Evolutionary conservation across 345 rosid genomes (phyloP).

Genomic region (Lepidium africanum): DNA sequence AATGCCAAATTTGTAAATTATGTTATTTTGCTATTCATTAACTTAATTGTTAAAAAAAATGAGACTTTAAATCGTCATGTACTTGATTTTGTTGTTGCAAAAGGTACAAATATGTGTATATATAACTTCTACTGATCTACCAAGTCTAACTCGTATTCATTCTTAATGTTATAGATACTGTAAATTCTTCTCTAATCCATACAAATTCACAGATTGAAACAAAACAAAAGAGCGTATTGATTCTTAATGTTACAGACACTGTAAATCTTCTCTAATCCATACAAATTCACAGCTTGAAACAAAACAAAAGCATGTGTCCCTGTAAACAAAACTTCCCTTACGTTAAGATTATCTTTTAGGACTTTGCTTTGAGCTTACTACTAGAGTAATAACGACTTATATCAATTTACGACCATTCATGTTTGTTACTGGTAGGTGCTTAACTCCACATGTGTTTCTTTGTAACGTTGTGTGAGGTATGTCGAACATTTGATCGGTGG

Average conservation of each 20-base stretch:
- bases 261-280: not conserved
- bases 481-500: slow-evolving; percentile 60
- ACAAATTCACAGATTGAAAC: not conserved
- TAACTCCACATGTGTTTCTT: slow-evolving; percentile 63
- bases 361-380: not conserved
- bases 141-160: not conserved
- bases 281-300: not conserved
- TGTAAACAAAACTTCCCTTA: not conserved
- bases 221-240: not conserved
- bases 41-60: too few species aligned
- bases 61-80: too few species aligned
- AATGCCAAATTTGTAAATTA: too few species aligned
- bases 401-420: slow-evolving; percentile 8
- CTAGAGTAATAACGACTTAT: not conserved
- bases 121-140: too few species aligned
- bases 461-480: slow-evolving; percentile 64
- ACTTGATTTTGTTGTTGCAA: too few species aligned
- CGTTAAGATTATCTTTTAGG: not conserved
- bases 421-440: slow-evolving; percentile 34
- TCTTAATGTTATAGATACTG: not conserved
- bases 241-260: not conserved
- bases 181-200: not conserved
- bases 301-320: not conserved
- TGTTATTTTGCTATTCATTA: too few species aligned
- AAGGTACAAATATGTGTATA: too few species aligned